phyloP scores from a whole-genome alignment of 148 eudicot genomes.

The Euryodendron excelsum region DNA sequence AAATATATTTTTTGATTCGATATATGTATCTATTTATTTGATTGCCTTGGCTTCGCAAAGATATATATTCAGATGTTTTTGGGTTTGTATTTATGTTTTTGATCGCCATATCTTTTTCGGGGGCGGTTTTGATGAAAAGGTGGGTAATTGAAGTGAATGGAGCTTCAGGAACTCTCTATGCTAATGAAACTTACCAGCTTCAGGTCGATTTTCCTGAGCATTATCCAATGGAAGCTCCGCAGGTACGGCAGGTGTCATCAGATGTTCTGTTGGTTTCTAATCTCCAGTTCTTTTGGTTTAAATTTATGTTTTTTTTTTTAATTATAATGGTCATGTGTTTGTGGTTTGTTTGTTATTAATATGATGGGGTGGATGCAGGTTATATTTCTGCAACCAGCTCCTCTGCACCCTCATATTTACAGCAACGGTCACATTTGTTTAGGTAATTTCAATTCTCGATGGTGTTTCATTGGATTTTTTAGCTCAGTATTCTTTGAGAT shows the following conservation, averaged over 20 bases:
- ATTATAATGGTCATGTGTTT: neutral
- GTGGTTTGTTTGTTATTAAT: neutral
- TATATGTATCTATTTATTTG: neutral
- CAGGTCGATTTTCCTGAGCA: constrained; percentile 68
- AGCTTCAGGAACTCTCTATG: constrained; percentile 59
- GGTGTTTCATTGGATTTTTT: neutral
- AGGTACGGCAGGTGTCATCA: constrained; percentile 26
- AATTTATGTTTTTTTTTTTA: neutral
- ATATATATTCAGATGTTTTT: neutral
- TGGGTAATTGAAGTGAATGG: constrained; percentile 63
- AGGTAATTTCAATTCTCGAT: constrained; percentile 3
- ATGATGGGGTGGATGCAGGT: constrained; percentile 31
- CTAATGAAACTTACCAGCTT: constrained; percentile 50
- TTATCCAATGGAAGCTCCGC: constrained; percentile 73
- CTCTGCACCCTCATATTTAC: constrained; percentile 12
- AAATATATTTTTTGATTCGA: neutral
- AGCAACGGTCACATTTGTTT: constrained; percentile 12
- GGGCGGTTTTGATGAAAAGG: constrained; percentile 24
- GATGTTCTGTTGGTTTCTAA: neutral
- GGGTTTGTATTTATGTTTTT: neutral
- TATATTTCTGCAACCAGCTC: constrained; percentile 10
- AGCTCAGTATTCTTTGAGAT: neutral
- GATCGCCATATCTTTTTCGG: neutral
- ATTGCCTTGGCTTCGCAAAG: neutral
- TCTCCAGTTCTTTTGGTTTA: neutral